Evolutionary conservation across 345 rosid species (phyloP).

Genomic region (Acer campestre): DNA sequence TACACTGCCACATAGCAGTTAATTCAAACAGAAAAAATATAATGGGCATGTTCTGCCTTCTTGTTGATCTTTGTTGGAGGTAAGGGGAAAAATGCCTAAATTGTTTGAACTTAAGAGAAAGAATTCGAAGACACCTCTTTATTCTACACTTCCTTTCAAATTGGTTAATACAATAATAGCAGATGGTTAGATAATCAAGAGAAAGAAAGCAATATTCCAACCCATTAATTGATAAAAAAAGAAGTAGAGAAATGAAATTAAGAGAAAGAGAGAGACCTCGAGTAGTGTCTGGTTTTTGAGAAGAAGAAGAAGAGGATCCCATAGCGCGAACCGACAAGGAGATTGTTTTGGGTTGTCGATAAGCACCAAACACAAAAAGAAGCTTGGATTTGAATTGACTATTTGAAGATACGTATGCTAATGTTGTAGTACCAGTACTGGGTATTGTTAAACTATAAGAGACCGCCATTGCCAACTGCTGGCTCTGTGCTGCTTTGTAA

Average conservation of each 20-base stretch:
- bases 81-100: no score
- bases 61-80: not conserved
- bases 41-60: not conserved
- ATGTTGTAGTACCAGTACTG: not conserved
- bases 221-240: no score
- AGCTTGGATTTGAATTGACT: constrained; percentile 27
- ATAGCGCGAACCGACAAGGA: constrained; percentile 50
- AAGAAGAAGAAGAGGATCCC: constrained; percentile 84
- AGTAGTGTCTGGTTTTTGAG: constrained; percentile 63
- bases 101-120: no score
- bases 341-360: constrained; percentile 23
- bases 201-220: no score
- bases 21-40: not conserved
- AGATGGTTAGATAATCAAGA: no score
- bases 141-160: no score
- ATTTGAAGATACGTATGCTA: constrained; percentile 20
- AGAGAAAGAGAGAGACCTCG: constrained; percentile 36
- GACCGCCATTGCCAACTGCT: constrained; percentile 26
- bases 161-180: no score
- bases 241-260: not conserved
- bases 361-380: constrained; percentile 4
- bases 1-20: not conserved
- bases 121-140: no score
- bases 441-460: constrained; percentile 17
- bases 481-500: not conserved